Conservation (phyloP, 106 monocot species). For the Apostasia ramifera region DNA sequence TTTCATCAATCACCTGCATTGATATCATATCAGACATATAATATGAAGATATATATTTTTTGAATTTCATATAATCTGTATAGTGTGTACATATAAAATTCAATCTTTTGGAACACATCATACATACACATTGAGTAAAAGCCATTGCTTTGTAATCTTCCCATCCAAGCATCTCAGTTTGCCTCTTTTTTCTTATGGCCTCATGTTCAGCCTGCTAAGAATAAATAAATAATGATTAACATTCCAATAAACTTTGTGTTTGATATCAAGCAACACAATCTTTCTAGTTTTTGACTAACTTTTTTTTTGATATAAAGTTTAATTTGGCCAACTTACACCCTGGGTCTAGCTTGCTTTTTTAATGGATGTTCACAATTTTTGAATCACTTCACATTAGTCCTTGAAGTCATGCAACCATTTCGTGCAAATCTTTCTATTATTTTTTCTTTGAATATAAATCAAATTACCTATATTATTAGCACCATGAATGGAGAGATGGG, state of each 20-base stretch:
- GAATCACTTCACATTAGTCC: too few relatives aligned
- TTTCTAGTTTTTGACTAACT: background rate
- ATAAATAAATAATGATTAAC: background rate
- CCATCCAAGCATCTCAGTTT: slow-evolving; percentile 16
- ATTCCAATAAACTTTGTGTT: too few relatives aligned
- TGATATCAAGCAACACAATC: background rate
- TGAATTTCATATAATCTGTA: background rate
- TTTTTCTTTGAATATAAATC: too few relatives aligned
- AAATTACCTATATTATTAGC: too few relatives aligned
- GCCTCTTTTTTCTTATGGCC: slow-evolving; percentile 5
- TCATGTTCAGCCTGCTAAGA: slow-evolving; percentile 24
- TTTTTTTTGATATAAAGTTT: too few relatives aligned
- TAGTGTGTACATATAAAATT: too few relatives aligned
- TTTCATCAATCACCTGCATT: slow-evolving; percentile 44
- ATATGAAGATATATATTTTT: background rate
- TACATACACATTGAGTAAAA: slow-evolving; percentile 49
- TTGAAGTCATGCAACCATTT: too few relatives aligned
- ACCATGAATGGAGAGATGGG: too few relatives aligned
- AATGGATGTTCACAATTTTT: too few relatives aligned
- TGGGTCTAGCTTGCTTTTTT: too few relatives aligned
- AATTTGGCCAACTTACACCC: too few relatives aligned
- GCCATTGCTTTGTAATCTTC: slow-evolving; percentile 45
- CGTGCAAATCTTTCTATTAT: too few relatives aligned
- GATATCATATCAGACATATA: background rate
- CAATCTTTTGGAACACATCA: background rate